A percentile compares a stretch with the other conserved stretches of the same genome.
Evolutionary conservation across 768 basidiomycete species (phyloP).

Genomic region (Russula ochroleuca): DNA sequence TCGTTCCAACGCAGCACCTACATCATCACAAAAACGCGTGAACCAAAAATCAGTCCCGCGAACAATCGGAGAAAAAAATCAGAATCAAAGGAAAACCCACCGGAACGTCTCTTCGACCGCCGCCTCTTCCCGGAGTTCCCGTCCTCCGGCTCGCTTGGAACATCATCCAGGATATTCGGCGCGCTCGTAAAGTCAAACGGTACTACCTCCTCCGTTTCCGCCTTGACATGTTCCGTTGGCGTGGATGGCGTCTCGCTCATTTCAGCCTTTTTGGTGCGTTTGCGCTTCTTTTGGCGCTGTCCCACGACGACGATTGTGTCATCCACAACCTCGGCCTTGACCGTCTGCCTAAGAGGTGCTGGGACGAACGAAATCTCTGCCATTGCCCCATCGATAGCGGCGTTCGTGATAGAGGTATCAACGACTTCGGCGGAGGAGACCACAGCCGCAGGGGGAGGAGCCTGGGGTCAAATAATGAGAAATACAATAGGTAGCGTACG

Average conservation of each 20-base stretch:
- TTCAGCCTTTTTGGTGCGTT: constrained; percentile 42
- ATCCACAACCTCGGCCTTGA: constrained; percentile 38
- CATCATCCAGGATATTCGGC: constrained; percentile 69
- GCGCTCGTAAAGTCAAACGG: constrained; percentile 66
- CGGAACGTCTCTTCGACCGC: constrained; percentile 37
- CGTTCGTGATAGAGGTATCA: constrained; percentile 11
- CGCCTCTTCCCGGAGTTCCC: constrained; percentile 32
- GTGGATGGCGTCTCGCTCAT: constrained; percentile 27
- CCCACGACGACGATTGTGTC: constrained; percentile 74
- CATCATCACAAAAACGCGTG: not conserved
- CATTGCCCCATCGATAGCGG: constrained; percentile 38
- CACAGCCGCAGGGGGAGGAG: not conserved
- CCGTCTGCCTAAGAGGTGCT: constrained; percentile 47
- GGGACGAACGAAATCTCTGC: constrained; percentile 80
- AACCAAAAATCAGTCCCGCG: not conserved
- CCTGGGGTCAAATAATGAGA: constrained; percentile 5
- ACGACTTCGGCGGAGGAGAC: constrained; percentile 19
- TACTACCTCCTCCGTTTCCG: constrained; percentile 32
- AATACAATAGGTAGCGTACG: not conserved
- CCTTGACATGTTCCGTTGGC: constrained; percentile 27
- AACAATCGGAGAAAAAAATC: not conserved
- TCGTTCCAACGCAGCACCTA: constrained; percentile 28
- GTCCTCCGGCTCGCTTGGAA: constrained; percentile 37
- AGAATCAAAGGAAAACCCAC: constrained; percentile 4
- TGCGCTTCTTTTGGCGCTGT: constrained; percentile 62